phyloP scores from a whole-genome alignment of 805 yeast species.

The Blastobotrys americana region DNA sequence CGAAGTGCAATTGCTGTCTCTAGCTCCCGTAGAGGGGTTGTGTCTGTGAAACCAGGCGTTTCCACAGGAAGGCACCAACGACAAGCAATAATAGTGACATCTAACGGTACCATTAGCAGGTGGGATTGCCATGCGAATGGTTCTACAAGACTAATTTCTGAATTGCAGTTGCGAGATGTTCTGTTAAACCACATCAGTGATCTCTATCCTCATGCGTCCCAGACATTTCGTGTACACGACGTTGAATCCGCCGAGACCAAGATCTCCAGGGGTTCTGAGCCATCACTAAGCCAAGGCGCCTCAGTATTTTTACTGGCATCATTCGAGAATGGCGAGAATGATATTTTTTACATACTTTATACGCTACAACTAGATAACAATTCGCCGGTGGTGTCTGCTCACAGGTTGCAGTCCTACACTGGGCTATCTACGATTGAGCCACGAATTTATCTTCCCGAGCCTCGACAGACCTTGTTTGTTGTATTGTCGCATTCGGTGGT shows the following conservation, averaged over 20 bases:
- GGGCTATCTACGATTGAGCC: constrained; percentile 32
- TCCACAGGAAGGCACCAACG: constrained; percentile 46
- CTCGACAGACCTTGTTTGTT: constrained; percentile 54
- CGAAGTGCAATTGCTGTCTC: constrained; percentile 22
- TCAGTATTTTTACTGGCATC: constrained; percentile 46
- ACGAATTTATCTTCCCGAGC: constrained; percentile 48
- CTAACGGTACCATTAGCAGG: constrained; percentile 39
- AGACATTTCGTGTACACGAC: constrained; percentile 53
- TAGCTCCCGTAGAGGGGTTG: constrained; percentile 38
- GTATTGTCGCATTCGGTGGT: constrained; percentile 55
- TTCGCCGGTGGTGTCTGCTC: constrained; percentile 54
- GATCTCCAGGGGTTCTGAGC: too few species aligned
- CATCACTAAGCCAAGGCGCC: too few species aligned
- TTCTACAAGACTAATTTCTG: constrained; percentile 34
- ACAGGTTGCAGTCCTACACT: constrained; percentile 49
- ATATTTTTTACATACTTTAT: constrained; percentile 41
- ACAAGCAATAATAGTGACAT: constrained; percentile 36
- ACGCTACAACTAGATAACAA: constrained; percentile 44
- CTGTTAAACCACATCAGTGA: constrained; percentile 38
- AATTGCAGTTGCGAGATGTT: constrained; percentile 31
- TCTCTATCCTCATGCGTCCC: constrained; percentile 46
- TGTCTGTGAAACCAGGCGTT: constrained; percentile 50
- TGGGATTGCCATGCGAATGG: constrained; percentile 46
- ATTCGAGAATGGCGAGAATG: constrained; percentile 31
- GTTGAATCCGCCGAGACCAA: constrained; percentile 43